Conservation (phyloP, 345 rosid species). For the Eutrema heterophyllum region DNA sequence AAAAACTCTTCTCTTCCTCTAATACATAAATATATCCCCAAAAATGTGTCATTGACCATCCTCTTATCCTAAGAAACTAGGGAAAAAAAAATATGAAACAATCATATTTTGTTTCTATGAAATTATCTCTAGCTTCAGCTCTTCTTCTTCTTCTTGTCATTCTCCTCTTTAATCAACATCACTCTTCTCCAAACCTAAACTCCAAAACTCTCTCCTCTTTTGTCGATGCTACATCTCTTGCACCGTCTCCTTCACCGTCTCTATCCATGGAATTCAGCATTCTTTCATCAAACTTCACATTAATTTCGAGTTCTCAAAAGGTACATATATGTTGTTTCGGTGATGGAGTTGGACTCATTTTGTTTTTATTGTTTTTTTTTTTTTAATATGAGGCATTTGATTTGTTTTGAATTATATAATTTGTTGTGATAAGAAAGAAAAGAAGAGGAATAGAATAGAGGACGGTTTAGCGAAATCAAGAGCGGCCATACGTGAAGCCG, state of each 20-base stretch:
- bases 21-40: neutral
- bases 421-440: constrained; percentile 14
- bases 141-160: constrained; percentile 4
- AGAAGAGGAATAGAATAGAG: constrained; percentile 27
- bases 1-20: neutral
- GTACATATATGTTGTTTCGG: neutral
- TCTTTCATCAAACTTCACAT: constrained; percentile 10
- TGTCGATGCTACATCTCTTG: constrained; percentile 9
- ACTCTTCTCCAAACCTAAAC: neutral
- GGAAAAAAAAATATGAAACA: neutral
- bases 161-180: neutral
- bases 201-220: neutral
- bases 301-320: neutral
- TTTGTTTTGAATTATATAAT: neutral
- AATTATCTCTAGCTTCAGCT: constrained; percentile 3
- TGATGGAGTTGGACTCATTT: neutral
- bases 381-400: too few relatives aligned
- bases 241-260: constrained; percentile 18
- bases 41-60: constrained; percentile 1
- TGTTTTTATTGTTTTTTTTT: neutral
- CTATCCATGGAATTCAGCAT: neutral
- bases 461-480: constrained; percentile 43
- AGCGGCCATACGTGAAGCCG: constrained; percentile 42
- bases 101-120: constrained; percentile 5
- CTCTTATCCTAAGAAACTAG: neutral